Percentiles rank a stretch among this genome's conserved stretches.
Conservation (phyloP, 2,329 filamentous ascomycete genomes). For the Corinectria fuckeliana region DNA sequence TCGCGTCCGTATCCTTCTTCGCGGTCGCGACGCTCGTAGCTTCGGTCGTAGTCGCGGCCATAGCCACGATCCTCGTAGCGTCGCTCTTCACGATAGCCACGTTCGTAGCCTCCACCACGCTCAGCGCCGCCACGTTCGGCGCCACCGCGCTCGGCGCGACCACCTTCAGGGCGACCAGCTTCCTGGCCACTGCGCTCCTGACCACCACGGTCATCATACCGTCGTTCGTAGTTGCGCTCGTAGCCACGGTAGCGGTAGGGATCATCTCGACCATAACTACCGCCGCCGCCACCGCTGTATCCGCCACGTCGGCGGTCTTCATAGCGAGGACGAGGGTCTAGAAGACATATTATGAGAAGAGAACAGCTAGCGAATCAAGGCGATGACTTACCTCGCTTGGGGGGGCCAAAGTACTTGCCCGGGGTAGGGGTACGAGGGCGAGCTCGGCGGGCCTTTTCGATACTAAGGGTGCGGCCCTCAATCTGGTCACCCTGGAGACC, state of each 20-base stretch:
- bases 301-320: constrained; percentile 71
- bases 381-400: constrained; percentile 82
- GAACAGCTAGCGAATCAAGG: not conserved
- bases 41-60: constrained; percentile 65
- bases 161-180: constrained; percentile 25
- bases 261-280: constrained; percentile 60
- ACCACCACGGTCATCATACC: constrained; percentile 56
- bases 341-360: constrained; percentile 17
- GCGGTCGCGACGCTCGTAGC: constrained; percentile 56
- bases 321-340: constrained; percentile 52
- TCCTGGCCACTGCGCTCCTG: constrained; percentile 41
- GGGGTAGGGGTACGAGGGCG: constrained; percentile 95
- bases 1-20: constrained; percentile 49
- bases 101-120: constrained; percentile 40
- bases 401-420: constrained; percentile 98
- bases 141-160: constrained; percentile 41
- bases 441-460: constrained; percentile 96
- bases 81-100: constrained; percentile 57
- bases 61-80: constrained; percentile 55
- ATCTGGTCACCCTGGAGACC: constrained; percentile 94
- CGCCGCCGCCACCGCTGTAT: constrained; percentile 55
- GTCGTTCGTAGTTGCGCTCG: constrained; percentile 51
- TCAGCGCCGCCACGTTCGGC: constrained; percentile 27
- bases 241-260: constrained; percentile 62
- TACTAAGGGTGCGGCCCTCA: constrained; percentile 94